Evolutionary conservation across 441 rosid species (phyloP), one percentile per base, ranked within the genome.

Genomic region (Pelargonium cotyledonis): DNA sequence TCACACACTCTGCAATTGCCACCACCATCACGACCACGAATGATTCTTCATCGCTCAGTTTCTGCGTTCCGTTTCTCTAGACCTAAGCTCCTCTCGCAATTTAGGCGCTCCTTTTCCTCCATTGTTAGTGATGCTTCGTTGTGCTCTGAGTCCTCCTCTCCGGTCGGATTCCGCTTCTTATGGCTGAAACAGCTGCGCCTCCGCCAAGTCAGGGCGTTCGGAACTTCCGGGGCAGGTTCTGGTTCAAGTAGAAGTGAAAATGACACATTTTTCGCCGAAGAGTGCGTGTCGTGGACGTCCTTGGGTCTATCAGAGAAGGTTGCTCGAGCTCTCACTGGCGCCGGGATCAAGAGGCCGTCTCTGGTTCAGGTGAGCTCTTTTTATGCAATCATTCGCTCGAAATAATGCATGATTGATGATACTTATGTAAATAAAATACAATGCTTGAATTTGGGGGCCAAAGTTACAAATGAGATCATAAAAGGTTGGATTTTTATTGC

Each of bases 261-360:
- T 5, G 89, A 88, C 47, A 85, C 99, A 2, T 91, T 94, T 63
- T 87, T 83, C 4, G 88, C 95, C 0, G 88, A 88, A 63, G 83
- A 87, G 5, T 57, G 68, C 18, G 85, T 89, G 74, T 89, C 97
- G 0, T 94, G 99, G 97, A 70, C 84, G 65, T 87, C 95, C 72
- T 74, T 94, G 23, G 96, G 99, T 9, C 77, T 94, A n/a, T 88
- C 96, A 1, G 86, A 83, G 69, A 78, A 76, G 21, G 73, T 94
- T 29, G 80, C 91, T 49, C 73, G 73, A n/a, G 86, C 97, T 78
- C 85, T 94, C 29, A 77, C 77, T 14, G 75, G 66, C 49, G 82
- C 89, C 65, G 89, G 96, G 62, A 75, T 89, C 64, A 78, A 72
- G 6, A 79, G 90, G 76, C 99, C 97, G 7, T 94, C 99, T 75